These are phyloP conservation scores for Camellia sinensis DNA, from an alignment of 148 eudicot genomes.

Conservation along the genomic window DNA sequence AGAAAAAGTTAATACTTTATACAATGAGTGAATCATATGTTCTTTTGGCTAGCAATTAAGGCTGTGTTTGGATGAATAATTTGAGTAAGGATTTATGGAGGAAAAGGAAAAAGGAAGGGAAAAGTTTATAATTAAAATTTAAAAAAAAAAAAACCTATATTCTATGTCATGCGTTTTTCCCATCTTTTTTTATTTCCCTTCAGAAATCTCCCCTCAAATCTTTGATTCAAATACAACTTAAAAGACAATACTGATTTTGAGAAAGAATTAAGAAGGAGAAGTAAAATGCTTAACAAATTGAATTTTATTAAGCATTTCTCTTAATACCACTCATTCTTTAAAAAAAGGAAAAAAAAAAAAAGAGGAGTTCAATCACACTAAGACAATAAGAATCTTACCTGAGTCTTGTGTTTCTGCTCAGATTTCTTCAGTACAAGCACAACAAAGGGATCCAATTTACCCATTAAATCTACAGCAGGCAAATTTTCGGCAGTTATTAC, in stretches of 20 bases:
- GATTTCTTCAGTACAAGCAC: slow-evolving; percentile 62
- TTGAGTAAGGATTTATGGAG: no score
- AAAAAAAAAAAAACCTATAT: no score
- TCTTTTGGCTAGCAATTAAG: no score
- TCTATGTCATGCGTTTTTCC: no score
- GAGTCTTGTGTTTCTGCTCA: slow-evolving; percentile 67
- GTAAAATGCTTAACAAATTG: neutral
- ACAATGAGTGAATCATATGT: no score
- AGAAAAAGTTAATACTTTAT: no score
- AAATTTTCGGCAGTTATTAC: slow-evolving; percentile 68
- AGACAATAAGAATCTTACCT: slow-evolving; percentile 45
- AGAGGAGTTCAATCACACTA: neutral
- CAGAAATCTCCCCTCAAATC: no score
- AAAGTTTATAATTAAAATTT: no score
- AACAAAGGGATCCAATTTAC: slow-evolving; percentile 88
- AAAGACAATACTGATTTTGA: neutral
- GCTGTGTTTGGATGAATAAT: no score
- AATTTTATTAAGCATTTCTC: neutral
- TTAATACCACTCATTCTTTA: neutral
- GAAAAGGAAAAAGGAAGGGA: no score
- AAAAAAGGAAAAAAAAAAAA: no score
- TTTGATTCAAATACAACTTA: no score
- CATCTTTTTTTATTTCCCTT: neutral
- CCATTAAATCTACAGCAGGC: slow-evolving; percentile 68
- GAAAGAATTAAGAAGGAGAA: neutral